Evolutionary conservation across 495 filamentous ascomycete species (phyloP), one percentile per base, ranked within the genome.

Genomic region (Daldinia bambusicola): DNA sequence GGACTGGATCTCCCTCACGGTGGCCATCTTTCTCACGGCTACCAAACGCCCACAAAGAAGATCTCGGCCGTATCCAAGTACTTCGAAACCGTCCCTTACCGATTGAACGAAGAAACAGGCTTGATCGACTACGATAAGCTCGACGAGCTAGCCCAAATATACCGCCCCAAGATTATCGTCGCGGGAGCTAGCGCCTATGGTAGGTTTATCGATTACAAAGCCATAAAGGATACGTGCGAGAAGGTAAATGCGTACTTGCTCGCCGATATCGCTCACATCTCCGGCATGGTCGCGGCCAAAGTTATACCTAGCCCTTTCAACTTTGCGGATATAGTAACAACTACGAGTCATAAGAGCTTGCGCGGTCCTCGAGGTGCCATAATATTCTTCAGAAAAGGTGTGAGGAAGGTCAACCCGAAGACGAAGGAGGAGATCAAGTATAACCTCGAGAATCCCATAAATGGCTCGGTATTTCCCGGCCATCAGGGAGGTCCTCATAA

Each of bases 401-500:
- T 98, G 40, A 88, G 95, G 62, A 87, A 89, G 79, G 91, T 90
- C 26, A 90, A 97, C 76, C 81, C 87, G 57, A 97, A 97, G 85
- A 93, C 91, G 67, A 94, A 94, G 41, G 90, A 90, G 67, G 81
- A 92, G 75, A 90, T 91, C 60, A 83, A 93, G 75, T 99, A 98
- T 81, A 91, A 98, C 74, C 89, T 99, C 53, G 95, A 99, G 82
- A 88, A 87, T 69, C 92, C 94, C 45, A 98, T 99, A 83, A 99
- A 99, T 79, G 85, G 89, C 55, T 97, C 96, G 8, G 96, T 99
- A 66, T 99, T 99, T 86, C 95, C 95, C n/a, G 95, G 96, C 34
- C 95, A 99, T 81, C 95, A 99, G 77, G 95, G 95, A 74, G 95
- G 95, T 4, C 95, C 95, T 12, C 95, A 99, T 85, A 99, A 99